phyloP scores from a whole-genome alignment of 2,329 filamentous ascomycete genomes.

The Cercospora sojina region DNA sequence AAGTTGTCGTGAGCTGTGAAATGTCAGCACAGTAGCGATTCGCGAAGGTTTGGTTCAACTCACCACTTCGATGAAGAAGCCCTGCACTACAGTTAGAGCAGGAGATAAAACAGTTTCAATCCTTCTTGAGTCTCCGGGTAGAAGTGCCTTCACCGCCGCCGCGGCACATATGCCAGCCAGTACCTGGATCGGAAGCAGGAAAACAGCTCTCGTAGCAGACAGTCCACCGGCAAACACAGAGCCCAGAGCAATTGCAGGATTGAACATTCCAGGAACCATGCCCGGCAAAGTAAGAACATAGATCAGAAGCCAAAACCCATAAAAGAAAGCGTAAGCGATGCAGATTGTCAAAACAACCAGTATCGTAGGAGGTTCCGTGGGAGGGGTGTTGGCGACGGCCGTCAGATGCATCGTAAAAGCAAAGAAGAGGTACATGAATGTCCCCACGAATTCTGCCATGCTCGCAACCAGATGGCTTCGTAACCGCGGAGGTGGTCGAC shows the following conservation, averaged over 20 bases:
- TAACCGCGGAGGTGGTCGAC: not conserved
- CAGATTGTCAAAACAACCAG: constrained; percentile 28
- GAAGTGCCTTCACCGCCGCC: constrained; percentile 33
- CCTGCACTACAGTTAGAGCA: constrained; percentile 32
- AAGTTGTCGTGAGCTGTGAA: constrained; percentile 33
- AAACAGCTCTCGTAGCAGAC: constrained; percentile 26
- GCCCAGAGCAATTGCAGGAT: constrained; percentile 37
- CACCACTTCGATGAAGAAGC: constrained; percentile 40
- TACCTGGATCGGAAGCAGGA: constrained; percentile 36
- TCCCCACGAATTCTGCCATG: constrained; percentile 39
- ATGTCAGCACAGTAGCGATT: constrained; percentile 2
- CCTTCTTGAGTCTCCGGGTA: constrained; percentile 33
- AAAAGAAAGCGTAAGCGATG: constrained; percentile 35
- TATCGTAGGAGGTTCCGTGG: constrained; percentile 21
- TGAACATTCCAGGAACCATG: constrained; percentile 35
- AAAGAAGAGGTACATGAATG: constrained; percentile 40
- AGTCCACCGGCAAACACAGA: constrained; percentile 33
- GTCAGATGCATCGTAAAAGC: constrained; percentile 35
- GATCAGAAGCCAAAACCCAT: constrained; percentile 36
- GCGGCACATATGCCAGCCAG: constrained; percentile 36
- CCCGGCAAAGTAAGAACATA: constrained; percentile 36
- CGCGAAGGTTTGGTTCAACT: not conserved
- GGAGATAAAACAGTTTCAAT: constrained; percentile 32
- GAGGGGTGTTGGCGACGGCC: constrained; percentile 28
- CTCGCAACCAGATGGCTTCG: constrained; percentile 28